Evolutionary conservation across 1,284 basidiomycete species (phyloP), one percentile per base, ranked within the genome.

Genomic region (Peniophora sp.): DNA sequence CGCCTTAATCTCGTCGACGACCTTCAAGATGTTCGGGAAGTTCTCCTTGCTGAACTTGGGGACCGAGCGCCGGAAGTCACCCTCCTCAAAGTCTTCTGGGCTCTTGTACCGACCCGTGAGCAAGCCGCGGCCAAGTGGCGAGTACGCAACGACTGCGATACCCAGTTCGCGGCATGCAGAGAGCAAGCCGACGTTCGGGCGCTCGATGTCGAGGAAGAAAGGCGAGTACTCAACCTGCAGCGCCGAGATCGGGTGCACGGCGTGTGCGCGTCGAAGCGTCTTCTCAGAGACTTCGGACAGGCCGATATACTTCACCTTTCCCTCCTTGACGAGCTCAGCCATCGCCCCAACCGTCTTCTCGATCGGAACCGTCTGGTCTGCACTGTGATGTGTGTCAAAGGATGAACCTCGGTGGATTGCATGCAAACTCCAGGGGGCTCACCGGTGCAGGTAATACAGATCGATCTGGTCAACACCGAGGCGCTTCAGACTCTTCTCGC

Each of bases 51-150:
- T 63, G 57, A 52, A 74, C 67, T 67, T 67, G 34, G 67, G 71
- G 38, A 73, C 53, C 0, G 14, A 45, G 8, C 59, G 57, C n/a
- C 75, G 68, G 52, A 71, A 68, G 57, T 83, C 82, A 34, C 66
- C 73, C 24, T 71, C 68, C 11, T 71, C 69, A 49, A 85, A 73
- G 58, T 83, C 80, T 23, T 73, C 71, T 2, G 66, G 65, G 8
- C 69, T 71, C 63, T 70, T 73, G 58, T 74, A 72, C 58, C 64
- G 64, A 1, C 84, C 84, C 0, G 80, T 81, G 24, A 88, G 59
- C 47, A 89, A 59, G 0, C 85, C 86, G 12, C 81, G 67, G 3
- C 80, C 82, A 12, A 85, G 68, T 0, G 81, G 81, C 10, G 75
- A 75, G 59, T 86, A 87, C 3, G 81, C 80, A 10, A 83, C 67